These are phyloP conservation scores for Puccinia sorghi DNA, from an alignment of 1,284 basidiomycete species.

Conservation along the genomic window DNA sequence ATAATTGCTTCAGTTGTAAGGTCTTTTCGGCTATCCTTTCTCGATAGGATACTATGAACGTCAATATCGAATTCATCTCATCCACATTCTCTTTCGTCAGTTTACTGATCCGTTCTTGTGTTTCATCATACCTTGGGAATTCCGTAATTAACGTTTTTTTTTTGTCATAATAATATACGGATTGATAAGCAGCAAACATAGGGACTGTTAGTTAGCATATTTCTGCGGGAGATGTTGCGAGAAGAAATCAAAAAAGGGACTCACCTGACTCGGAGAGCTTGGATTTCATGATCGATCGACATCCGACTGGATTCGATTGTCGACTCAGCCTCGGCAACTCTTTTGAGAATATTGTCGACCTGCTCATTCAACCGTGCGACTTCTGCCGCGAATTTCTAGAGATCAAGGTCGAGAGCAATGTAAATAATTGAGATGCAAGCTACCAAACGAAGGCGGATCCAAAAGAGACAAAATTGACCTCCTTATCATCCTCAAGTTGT, in stretches of 20 bases:
- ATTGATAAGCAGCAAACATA: neutral
- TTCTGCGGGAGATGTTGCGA: neutral
- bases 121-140: constrained; percentile 22
- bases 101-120: constrained; percentile 25
- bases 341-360: constrained; percentile 11
- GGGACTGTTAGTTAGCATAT: neutral
- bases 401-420: too few species aligned
- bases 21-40: constrained; percentile 35
- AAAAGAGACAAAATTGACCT: constrained; percentile 62
- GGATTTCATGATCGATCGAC: constrained; percentile 32
- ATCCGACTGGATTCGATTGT: constrained; percentile 16
- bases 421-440: too few species aligned
- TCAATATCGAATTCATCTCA: constrained; percentile 42
- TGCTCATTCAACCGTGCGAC: constrained; percentile 37
- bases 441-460: neutral
- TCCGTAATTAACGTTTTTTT: neutral
- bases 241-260: neutral
- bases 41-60: constrained; percentile 22
- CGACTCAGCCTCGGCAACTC: constrained; percentile 22
- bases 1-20: constrained; percentile 15
- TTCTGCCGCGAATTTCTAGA: constrained; percentile 35
- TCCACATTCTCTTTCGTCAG: constrained; percentile 44
- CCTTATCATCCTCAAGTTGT: constrained; percentile 74
- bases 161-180: neutral
- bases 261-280: constrained; percentile 40